Percentiles rank a stretch among this genome's conserved stretches.
Evolutionary conservation across 352 stramenopile species (phyloP).

Genomic region (Phytophthora citrophthora): DNA sequence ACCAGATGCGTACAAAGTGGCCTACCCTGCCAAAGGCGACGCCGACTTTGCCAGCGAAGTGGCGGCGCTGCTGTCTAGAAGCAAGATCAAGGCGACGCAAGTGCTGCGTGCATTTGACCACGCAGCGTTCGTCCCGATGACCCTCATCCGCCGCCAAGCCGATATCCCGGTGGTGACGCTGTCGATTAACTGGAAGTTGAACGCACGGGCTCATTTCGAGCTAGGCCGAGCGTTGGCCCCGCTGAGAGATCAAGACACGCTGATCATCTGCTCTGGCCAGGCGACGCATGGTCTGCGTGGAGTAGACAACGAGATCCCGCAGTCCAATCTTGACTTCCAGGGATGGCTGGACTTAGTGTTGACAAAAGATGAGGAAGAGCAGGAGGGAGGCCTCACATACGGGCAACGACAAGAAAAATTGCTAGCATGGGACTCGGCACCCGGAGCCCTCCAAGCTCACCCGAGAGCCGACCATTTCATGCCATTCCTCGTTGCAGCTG

Average conservation of each 20-base stretch:
- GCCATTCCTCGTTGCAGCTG: constrained; percentile 58
- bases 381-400: constrained; percentile 29
- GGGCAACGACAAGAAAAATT: constrained; percentile 45
- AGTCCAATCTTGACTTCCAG: constrained; percentile 47
- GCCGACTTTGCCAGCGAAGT: constrained; percentile 73
- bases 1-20: constrained; percentile 77
- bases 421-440: constrained; percentile 47
- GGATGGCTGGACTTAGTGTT: constrained; percentile 47
- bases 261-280: constrained; percentile 87
- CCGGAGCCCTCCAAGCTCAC: constrained; percentile 43
- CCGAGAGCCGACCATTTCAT: constrained; percentile 62
- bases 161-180: constrained; percentile 89
- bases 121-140: constrained; percentile 89
- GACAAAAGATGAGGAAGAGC: constrained; percentile 16
- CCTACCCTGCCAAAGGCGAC: constrained; percentile 77
- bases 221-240: constrained; percentile 67
- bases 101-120: constrained; percentile 86
- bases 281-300: constrained; percentile 40
- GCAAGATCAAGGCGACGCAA: constrained; percentile 62
- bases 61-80: constrained; percentile 51
- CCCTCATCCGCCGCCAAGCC: constrained; percentile 80
- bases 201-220: constrained; percentile 60
- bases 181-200: constrained; percentile 70
- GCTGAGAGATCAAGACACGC: constrained; percentile 74
- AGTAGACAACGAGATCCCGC: constrained; percentile 13